Evolutionary conservation across 2,329 filamentous ascomycete species (phyloP).

Genomic region (Fusarium anguioides): DNA sequence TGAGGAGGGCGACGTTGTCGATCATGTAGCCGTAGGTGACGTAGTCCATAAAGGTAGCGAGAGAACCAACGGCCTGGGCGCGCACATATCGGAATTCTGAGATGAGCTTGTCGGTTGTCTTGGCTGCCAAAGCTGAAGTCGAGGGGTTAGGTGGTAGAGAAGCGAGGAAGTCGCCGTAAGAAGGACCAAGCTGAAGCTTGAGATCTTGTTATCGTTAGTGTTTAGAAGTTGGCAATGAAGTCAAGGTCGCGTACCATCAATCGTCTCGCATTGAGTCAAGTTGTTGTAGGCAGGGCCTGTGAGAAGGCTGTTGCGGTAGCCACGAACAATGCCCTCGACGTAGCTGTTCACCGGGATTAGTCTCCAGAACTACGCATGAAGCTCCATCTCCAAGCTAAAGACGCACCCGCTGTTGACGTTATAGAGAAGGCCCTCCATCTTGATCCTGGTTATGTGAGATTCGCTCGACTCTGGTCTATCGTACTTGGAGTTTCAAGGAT

Average conservation of each 20-base stretch:
- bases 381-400: constrained; percentile 9
- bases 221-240: not conserved
- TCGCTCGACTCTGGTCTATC: constrained; percentile 4
- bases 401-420: constrained; percentile 91
- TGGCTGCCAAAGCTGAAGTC: constrained; percentile 91
- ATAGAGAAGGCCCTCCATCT: constrained; percentile 93
- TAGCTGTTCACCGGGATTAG: constrained; percentile 70
- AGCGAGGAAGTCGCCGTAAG: constrained; percentile 96
- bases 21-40: constrained; percentile 99
- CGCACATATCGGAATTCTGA: constrained; percentile 97
- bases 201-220: constrained; percentile 72
- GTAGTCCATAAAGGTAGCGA: constrained; percentile 97
- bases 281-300: constrained; percentile 93
- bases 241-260: constrained; percentile 77
- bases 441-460: constrained; percentile 37
- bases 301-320: constrained; percentile 93
- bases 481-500: constrained; percentile 8
- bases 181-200: constrained; percentile 95
- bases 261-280: constrained; percentile 95
- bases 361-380: constrained; percentile 39
- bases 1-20: constrained; percentile 97
- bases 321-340: constrained; percentile 96
- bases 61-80: constrained; percentile 89
- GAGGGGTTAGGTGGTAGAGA: constrained; percentile 95
- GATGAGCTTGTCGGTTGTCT: constrained; percentile 97